phyloP scores from a whole-genome alignment of 805 yeast genomes.

The Blastobotrys attinorum region DNA sequence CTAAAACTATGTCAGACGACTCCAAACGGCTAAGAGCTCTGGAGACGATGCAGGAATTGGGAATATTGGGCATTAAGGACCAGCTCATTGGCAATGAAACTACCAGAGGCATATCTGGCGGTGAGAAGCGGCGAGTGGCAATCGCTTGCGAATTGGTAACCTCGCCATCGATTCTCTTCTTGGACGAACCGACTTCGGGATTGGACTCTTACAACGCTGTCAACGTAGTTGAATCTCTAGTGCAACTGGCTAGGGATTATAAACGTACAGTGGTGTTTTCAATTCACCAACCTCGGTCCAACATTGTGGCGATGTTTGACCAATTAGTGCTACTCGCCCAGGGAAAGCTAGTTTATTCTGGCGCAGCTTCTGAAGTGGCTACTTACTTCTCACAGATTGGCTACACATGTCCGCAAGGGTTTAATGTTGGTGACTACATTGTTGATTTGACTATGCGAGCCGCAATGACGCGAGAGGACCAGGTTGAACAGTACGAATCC shows the following conservation, averaged over 20 bases:
- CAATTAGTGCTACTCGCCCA: constrained; percentile 70
- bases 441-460: constrained; percentile 81
- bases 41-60: constrained; percentile 77
- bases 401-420: constrained; percentile 77
- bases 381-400: constrained; percentile 73
- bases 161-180: constrained; percentile 70
- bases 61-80: constrained; percentile 78
- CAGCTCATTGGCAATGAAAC: constrained; percentile 82
- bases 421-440: constrained; percentile 87
- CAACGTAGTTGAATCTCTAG: constrained; percentile 81
- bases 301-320: constrained; percentile 87
- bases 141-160: constrained; percentile 92
- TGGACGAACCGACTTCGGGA: constrained; percentile 95
- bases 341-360: constrained; percentile 83
- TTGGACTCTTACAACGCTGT: constrained; percentile 89
- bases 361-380: constrained; percentile 66
- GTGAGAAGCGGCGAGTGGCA: constrained; percentile 85
- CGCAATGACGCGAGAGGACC: neutral
- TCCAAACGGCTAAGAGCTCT: constrained; percentile 72
- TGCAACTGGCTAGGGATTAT: constrained; percentile 67
- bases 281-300: constrained; percentile 95
- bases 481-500: neutral
- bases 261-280: constrained; percentile 87
- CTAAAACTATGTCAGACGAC: constrained; percentile 63
- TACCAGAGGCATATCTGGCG: constrained; percentile 88